Conservation (phyloP, 495 filamentous ascomycete genomes). For the Apodospora peruviana region DNA sequence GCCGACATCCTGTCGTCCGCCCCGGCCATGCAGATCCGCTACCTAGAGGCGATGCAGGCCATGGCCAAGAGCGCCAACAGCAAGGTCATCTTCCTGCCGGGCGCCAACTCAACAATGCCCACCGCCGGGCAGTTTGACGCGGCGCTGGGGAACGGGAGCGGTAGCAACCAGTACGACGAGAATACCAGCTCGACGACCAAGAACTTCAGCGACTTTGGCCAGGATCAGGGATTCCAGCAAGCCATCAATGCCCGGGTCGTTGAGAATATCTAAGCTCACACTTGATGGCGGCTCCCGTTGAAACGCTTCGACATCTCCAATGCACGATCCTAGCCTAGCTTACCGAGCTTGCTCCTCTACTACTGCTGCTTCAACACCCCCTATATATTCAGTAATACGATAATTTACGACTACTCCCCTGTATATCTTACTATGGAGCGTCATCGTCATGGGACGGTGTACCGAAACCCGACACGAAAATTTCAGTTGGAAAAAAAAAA, state of each 20-base stretch:
- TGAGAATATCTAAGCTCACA: slow-evolving; percentile 80
- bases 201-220: slow-evolving; percentile 38
- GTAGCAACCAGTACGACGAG: slow-evolving; percentile 19
- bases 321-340: too few species aligned
- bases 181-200: slow-evolving; percentile 6
- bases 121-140: slow-evolving; percentile 33
- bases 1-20: slow-evolving; percentile 91
- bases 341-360: too few species aligned
- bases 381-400: too few species aligned
- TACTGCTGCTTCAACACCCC: too few species aligned
- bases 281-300: too few species aligned
- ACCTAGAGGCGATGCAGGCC: slow-evolving; percentile 98
- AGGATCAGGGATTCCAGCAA: slow-evolving; percentile 62
- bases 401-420: too few species aligned
- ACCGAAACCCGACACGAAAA: too few species aligned
- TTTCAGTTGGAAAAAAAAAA: too few species aligned
- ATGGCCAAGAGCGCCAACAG: slow-evolving; percentile 95
- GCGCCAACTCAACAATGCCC: slow-evolving; percentile 58
- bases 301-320: too few species aligned
- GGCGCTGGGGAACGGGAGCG: slow-evolving; percentile 11
- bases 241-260: slow-evolving; percentile 81
- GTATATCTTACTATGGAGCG: too few species aligned
- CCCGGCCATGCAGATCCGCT: slow-evolving; percentile 97
- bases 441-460: too few species aligned
- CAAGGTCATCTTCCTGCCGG: slow-evolving; percentile 95